Evolutionary conservation across 1,139 yeast species (phyloP).

Genomic region (Meyerozyma elateridarum): DNA sequence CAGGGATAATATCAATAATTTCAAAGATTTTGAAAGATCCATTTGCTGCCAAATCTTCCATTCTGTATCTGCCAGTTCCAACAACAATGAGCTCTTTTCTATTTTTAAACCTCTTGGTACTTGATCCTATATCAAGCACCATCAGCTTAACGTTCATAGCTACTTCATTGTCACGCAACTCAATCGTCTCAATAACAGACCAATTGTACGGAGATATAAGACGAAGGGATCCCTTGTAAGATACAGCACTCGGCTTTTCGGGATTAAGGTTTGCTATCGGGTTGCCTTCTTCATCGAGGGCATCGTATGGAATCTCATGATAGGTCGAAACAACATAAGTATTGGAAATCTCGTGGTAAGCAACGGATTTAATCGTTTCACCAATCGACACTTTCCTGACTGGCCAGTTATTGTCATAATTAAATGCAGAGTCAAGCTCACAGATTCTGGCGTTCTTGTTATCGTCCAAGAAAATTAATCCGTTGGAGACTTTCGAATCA

Average conservation of each 20-base stretch:
- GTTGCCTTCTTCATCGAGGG: constrained; percentile 72
- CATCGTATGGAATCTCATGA: constrained; percentile 54
- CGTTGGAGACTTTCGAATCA: constrained; percentile 37
- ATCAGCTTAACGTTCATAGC: constrained; percentile 57
- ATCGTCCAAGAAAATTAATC: constrained; percentile 70
- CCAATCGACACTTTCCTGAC: constrained; percentile 50
- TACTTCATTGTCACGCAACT: constrained; percentile 63
- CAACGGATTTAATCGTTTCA: constrained; percentile 62
- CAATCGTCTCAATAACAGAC: constrained; percentile 69
- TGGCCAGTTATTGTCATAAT: constrained; percentile 64
- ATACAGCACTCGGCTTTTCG: constrained; percentile 42
- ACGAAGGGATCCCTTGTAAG: constrained; percentile 58
- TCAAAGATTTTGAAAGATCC: constrained; percentile 78
- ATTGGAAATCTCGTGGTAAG: constrained; percentile 68
- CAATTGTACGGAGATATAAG: constrained; percentile 72
- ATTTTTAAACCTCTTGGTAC: constrained; percentile 47
- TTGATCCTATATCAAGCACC: constrained; percentile 48
- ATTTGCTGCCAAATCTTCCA: constrained; percentile 78
- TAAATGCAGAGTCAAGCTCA: constrained; percentile 47
- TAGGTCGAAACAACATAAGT: constrained; percentile 65
- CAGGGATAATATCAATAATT: constrained; percentile 82
- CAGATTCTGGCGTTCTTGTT: constrained; percentile 70
- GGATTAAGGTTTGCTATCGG: constrained; percentile 57
- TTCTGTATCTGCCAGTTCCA: constrained; percentile 74
- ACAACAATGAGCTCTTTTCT: constrained; percentile 67